Percentiles rank a stretch among this genome's conserved stretches.
These are phyloP conservation scores for Aspergillus wentii DNA, from an alignment of 495 filamentous ascomycete genomes.

Conservation along the genomic window DNA sequence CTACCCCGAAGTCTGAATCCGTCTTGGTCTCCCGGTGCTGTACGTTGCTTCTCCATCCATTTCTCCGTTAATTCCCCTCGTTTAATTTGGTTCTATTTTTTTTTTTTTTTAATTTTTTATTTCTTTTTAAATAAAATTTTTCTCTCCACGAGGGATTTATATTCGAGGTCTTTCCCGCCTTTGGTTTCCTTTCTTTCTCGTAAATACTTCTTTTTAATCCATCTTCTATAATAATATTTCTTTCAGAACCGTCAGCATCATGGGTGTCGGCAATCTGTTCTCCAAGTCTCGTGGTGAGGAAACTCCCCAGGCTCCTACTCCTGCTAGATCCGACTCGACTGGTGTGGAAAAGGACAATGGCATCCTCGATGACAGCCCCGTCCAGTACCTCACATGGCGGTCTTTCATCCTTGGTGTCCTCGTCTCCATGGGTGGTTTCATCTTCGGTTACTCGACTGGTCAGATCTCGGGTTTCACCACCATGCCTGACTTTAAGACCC, in stretches of 20 bases:
- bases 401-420: slow-evolving; percentile 48
- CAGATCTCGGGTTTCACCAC: slow-evolving; percentile 57
- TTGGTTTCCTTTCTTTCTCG: too few relatives aligned
- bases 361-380: slow-evolving; percentile 41
- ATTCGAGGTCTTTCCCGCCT: too few relatives aligned
- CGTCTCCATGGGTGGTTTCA: slow-evolving; percentile 68
- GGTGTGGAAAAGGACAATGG: slow-evolving; percentile 33
- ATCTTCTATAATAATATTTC: too few relatives aligned
- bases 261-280: slow-evolving; percentile 34
- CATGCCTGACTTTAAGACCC: slow-evolving; percentile 49
- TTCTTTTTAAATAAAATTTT: too few relatives aligned
- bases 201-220: slow-evolving; percentile 5
- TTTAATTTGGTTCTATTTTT: too few relatives aligned
- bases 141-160: too few relatives aligned
- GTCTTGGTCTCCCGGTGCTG: too few relatives aligned
- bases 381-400: slow-evolving; percentile 43
- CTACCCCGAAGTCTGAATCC: slow-evolving; percentile 18
- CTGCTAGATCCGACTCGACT: slow-evolving; percentile 32
- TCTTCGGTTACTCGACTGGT: slow-evolving; percentile 71
- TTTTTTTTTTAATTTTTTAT: too few relatives aligned
- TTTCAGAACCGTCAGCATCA: too few relatives aligned
- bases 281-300: slow-evolving; percentile 20
- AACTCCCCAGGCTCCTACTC: slow-evolving; percentile 33
- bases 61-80: too few relatives aligned
- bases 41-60: too few relatives aligned